Evolutionary conservation across 2,329 filamentous ascomycete species (phyloP).

Genomic region (Fusarium neocosmosporiellum): DNA sequence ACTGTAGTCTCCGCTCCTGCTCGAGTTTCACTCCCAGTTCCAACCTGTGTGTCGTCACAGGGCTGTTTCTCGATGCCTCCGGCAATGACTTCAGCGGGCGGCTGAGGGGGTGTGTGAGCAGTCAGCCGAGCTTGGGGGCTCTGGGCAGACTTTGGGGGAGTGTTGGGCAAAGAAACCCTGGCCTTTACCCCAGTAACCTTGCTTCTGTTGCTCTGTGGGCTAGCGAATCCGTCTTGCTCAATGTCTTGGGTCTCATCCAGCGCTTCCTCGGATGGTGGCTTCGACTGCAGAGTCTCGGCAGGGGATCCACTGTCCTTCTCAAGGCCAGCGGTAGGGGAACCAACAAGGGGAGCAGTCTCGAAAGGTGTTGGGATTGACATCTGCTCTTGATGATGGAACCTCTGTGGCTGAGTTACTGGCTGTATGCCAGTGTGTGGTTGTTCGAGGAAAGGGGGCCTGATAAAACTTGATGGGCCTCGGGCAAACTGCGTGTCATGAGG

Average conservation of each 20-base stretch:
- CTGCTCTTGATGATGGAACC: conserved; percentile 1
- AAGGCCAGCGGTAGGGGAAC: neutral
- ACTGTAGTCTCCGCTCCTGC: neutral
- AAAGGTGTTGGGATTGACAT: neutral
- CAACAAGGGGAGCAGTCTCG: neutral
- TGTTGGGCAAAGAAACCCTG: conserved; percentile 38
- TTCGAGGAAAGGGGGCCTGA: neutral
- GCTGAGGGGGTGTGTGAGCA: neutral
- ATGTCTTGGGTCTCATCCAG: conserved; percentile 19
- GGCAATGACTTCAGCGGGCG: neutral
- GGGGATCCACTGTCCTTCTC: neutral
- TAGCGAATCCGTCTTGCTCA: neutral
- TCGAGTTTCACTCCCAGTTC: neutral
- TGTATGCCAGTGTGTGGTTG: conserved; percentile 7
- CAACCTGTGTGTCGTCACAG: neutral
- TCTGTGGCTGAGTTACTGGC: neutral
- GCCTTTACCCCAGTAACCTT: conserved; percentile 16
- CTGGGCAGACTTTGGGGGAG: conserved; percentile 9
- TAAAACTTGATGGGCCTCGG: conserved; percentile 9
- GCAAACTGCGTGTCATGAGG: conserved; percentile 14
- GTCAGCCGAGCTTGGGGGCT: neutral
- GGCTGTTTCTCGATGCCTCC: neutral
- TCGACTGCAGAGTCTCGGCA: conserved; percentile 39
- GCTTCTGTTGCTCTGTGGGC: conserved; percentile 18
- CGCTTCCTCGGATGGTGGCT: conserved; percentile 45